Evolutionary conservation across 208 protist genomes (phyloP), one percentile per base, ranked within the genome.

Genomic region (Leishmania tropica): DNA sequence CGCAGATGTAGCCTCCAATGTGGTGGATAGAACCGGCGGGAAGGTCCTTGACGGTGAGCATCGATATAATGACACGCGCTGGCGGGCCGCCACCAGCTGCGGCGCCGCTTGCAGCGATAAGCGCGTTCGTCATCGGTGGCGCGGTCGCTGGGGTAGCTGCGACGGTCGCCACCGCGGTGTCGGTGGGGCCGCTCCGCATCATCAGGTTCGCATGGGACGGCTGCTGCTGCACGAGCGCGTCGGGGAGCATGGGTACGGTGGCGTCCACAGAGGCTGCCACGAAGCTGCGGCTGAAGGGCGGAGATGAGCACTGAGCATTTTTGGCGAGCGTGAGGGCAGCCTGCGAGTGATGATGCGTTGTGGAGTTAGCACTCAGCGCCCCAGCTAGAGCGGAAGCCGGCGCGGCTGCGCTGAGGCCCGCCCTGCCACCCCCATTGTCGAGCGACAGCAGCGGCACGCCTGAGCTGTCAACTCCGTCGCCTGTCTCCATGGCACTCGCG

Each of bases 1-100:
- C 92, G 73, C 92, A 96, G 72, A 98, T 93, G 84, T 96, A 89
- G 45, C 95, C 95, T 65, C 94, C 94, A 83, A 98, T 93, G 86
- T 95, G 93, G 75, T 93, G 85, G 17, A 98, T 88, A 40, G 84
- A 84, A 1, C 93, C 92, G 1, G 88, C 93, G 0, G 95, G 95
- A 51, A 98, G 81, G 77, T 97, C 93, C 80, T 96, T 96, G 15
- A 97, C 77, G 3, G 94, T 98, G 45, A 98, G 89, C n/a, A 97
- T 88, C 45, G 94, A 84, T 28, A 96, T 90, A 48, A 83, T 88
- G 37, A 90, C 78, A 15, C 90, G 87, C 13, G 85, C 56, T 21
- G 67, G 37, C 17, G 70, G 53, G 10, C 74, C 80, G 28, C 60
- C 60, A 65, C 71, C 60, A 76, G 81, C 37, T 42, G 68, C 47